Conservation (phyloP, 1,284 basidiomycete genomes). For the Pseudozyma thailandica region DNA sequence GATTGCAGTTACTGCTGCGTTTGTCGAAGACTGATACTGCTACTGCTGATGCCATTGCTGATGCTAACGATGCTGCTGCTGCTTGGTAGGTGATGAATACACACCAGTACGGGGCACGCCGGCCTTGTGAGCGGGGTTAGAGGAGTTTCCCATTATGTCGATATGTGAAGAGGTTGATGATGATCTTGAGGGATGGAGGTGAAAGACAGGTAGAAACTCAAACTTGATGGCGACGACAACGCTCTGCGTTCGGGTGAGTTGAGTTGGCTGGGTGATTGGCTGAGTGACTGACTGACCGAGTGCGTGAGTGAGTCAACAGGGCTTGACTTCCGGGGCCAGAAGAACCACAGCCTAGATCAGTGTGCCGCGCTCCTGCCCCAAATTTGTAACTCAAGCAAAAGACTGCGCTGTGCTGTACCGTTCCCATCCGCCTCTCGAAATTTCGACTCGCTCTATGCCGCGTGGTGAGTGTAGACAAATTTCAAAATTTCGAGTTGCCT, state of each 20-base stretch:
- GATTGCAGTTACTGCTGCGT: neutral
- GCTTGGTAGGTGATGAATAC: slow-evolving; percentile 27
- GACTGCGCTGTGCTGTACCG: slow-evolving; percentile 10
- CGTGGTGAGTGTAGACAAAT: too few relatives aligned
- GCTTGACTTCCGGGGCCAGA: too few relatives aligned
- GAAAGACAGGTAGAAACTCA: slow-evolving; percentile 8
- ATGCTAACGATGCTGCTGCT: slow-evolving; percentile 10
- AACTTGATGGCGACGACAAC: slow-evolving; percentile 39
- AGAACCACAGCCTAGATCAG: too few relatives aligned
- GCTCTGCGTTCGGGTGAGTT: neutral
- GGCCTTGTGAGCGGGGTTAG: slow-evolving; percentile 67
- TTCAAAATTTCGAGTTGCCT: too few relatives aligned
- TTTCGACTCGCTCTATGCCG: neutral
- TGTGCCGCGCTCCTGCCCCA: neutral
- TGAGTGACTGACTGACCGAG: neutral
- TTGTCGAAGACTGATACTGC: too few relatives aligned
- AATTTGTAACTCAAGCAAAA: neutral
- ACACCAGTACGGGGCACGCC: slow-evolving; percentile 63
- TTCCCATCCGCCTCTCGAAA: neutral
- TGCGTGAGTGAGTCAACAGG: too few relatives aligned
- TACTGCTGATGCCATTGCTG: slow-evolving; percentile 7
- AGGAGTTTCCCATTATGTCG: slow-evolving; percentile 63
- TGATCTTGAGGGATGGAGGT: slow-evolving; percentile 53
- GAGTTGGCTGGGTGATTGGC: neutral
- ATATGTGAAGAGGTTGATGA: slow-evolving; percentile 39